A percentile compares a stretch with the other conserved stretches of the same genome.
phyloP scores from a whole-genome alignment of 305 asterid species.

The Rubia peregrina region DNA sequence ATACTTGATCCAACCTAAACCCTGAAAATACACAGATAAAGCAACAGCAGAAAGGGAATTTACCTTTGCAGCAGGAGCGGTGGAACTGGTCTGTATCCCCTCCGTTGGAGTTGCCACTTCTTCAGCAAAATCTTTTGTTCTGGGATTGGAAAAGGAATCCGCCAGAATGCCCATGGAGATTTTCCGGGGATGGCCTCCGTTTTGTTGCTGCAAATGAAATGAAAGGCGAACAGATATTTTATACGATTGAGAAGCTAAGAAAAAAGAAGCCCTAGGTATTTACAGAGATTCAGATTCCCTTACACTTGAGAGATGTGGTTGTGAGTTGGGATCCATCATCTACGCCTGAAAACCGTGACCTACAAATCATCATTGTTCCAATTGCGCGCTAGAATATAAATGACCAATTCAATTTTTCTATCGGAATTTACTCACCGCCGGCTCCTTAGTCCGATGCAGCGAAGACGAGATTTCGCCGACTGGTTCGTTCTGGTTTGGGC shows the following conservation, averaged over 20 bases:
- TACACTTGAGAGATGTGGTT: conserved; percentile 1
- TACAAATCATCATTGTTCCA: neutral
- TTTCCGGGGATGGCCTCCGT: conserved; percentile 67
- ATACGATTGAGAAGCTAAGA: conserved; percentile 3
- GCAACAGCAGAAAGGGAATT: conserved; percentile 34
- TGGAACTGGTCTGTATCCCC: neutral
- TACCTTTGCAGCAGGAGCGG: conserved; percentile 33
- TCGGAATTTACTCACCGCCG: no score
- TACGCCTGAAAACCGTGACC: neutral
- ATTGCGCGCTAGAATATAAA: neutral
- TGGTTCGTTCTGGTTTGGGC: neutral
- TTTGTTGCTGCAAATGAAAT: conserved; percentile 33
- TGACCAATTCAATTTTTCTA: no score
- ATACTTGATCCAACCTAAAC: conserved; percentile 8
- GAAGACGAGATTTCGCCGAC: neutral
- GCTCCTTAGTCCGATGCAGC: no score
- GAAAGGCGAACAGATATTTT: no score
- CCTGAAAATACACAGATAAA: conserved; percentile 27
- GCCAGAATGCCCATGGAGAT: conserved; percentile 69
- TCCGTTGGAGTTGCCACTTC: conserved; percentile 14
- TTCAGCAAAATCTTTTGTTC: conserved; percentile 26
- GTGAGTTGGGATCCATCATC: neutral
- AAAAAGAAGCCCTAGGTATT: neutral
- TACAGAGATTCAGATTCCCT: neutral
- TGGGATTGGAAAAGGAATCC: conserved; percentile 40